phyloP scores from a whole-genome alignment of 352 stramenopile genomes.

The Phytophthora pseudosyringae region DNA sequence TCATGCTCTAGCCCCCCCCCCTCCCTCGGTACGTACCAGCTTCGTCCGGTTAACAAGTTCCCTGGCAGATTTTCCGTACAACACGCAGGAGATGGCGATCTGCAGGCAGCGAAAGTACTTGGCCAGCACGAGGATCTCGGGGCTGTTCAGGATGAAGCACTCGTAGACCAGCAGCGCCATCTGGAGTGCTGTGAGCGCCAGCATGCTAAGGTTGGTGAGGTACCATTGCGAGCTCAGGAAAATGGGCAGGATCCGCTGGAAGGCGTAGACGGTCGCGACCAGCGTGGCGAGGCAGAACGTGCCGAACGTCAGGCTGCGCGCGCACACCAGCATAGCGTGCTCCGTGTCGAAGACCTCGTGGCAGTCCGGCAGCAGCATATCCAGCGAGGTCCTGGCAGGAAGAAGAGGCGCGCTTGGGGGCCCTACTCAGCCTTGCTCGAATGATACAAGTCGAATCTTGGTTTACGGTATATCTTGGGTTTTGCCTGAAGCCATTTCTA shows the following conservation, averaged over 20 bases:
- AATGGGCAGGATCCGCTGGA: conserved; percentile 60
- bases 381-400: not conserved
- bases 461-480: not conserved
- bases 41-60: conserved; percentile 58
- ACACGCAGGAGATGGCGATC: conserved; percentile 68
- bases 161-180: conserved; percentile 73
- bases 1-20: too few species aligned
- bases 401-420: not conserved
- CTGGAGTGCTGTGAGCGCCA: conserved; percentile 60
- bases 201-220: conserved; percentile 64
- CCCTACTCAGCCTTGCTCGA: conserved; percentile 2
- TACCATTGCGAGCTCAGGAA: conserved; percentile 68
- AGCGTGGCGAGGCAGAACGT: conserved; percentile 62
- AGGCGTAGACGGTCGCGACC: conserved; percentile 45
- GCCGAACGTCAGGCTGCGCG: conserved; percentile 69
- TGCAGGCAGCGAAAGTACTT: conserved; percentile 81
- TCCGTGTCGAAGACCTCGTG: conserved; percentile 44
- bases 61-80: conserved; percentile 74
- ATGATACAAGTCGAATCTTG: conserved; percentile 10
- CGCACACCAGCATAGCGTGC: conserved; percentile 54
- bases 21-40: conserved; percentile 28
- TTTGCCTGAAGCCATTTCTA: conserved; percentile 13
- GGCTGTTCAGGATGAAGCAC: conserved; percentile 64
- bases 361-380: conserved; percentile 63
- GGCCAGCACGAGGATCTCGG: conserved; percentile 65